Base-by-base conservation (phyloP, 305 asterid species). In the Withania somnifera region DNA sequence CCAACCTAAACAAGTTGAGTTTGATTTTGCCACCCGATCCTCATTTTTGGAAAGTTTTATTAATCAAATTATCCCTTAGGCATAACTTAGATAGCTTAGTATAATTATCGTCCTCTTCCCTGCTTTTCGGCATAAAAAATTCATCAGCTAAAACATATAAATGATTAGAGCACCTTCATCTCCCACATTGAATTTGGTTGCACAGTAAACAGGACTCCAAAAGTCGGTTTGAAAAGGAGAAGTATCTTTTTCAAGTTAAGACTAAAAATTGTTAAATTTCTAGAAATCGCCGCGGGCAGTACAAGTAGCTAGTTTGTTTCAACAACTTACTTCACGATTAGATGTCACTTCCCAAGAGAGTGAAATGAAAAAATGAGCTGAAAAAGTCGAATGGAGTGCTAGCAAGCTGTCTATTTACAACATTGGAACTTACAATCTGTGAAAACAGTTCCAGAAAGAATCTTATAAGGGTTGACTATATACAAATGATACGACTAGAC, bases 381-480 rank as follows among this genome's bases (percentile, higher is more conserved):
- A 51, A 75, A 75, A 47, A 47, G 79, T 47, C 45, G 79, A 78
- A 40, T 78, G 56, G 71, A 78, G 36, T 63, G 63, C 53, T 24
- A 56, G 34, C 53, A 56, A 78, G 82, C 53, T 76, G 50, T 51
- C 58, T 76, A 78, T 78, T 56, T 78, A 78, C 82, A 78, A 30
- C 71, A 53, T 56, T 58, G 69, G 82, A 56, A 78, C 82, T 56
- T 78, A 57, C 14, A 78, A 28, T 54, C 15, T 15, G 5, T 78
- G 81, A 52, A 77, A 60, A 81, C 81, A 54, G 79, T 82, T 83
- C 81, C 89, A 82, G 69, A 84, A 85, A 89, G 87, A 89, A 88
- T 88, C 80, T 87, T 86, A 71, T 58, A 85, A 85, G 85, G 86
- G 90, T 85, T 82, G 86, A 11, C 88, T 83, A 90, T 87, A 83